Conservation (phyloP, 2,329 filamentous ascomycete species). For the Pseudogymnoascus sp. region DNA sequence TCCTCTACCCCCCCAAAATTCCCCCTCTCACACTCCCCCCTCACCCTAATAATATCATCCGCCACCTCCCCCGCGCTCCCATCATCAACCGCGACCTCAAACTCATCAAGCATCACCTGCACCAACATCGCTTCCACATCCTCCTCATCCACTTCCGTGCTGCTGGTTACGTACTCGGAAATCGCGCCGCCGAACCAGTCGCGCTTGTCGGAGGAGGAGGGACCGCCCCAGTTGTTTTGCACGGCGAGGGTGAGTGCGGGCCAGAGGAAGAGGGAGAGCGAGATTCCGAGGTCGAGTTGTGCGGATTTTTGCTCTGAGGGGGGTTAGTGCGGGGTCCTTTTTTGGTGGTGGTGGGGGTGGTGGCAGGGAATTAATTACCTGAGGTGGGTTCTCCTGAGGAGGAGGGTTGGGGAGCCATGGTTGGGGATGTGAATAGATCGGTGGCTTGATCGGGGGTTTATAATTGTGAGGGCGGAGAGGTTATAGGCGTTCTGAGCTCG, state of each 20-base stretch:
- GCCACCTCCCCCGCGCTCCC: constrained; percentile 73
- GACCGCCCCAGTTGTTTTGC: constrained; percentile 79
- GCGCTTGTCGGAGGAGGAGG: constrained; percentile 75
- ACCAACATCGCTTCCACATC: constrained; percentile 80
- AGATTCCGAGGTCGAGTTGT: constrained; percentile 80
- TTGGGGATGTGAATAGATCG: not conserved
- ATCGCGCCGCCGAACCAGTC: constrained; percentile 93
- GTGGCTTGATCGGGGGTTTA: not conserved
- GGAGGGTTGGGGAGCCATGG: not conserved
- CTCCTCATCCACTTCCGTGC: constrained; percentile 59
- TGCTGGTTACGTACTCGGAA: constrained; percentile 62
- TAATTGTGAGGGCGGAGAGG: not conserved
- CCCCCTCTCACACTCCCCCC: constrained; percentile 56
- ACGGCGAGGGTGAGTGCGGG: constrained; percentile 81
- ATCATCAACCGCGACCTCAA: constrained; percentile 87
- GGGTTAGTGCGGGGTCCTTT: constrained; percentile 13
- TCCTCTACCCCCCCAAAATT: constrained; percentile 57
- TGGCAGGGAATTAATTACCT: constrained; percentile 14
- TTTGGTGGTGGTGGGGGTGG: not conserved
- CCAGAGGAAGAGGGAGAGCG: constrained; percentile 81
- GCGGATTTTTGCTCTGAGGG: constrained; percentile 47
- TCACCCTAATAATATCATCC: constrained; percentile 60
- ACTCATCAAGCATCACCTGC: constrained; percentile 92
- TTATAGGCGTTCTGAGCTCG: not conserved
- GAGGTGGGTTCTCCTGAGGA: constrained; percentile 3